Base-by-base conservation (phyloP, 805 yeast genomes). In the Pichia cabralensis region DNA sequence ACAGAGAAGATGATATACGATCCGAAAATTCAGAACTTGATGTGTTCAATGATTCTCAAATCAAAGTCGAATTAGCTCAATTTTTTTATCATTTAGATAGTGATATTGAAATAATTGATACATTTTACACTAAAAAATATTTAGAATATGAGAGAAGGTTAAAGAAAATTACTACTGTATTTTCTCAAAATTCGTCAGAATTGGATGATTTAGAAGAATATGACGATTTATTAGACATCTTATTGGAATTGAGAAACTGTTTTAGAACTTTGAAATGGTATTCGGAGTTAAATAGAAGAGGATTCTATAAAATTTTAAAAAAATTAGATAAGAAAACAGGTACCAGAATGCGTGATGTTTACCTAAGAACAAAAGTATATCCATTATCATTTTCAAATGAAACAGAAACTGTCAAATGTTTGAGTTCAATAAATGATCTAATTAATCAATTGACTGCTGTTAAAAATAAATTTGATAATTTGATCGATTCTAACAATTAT, bases 181-280 rank as follows among this genome's bases (percentile, higher is more conserved):
- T 71, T 8, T 55, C 55, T 7, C 31, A 36, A 11, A 24, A 28
- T 22, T 4, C 25, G 4, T 15, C 24, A 1, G 32, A 24, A 6
- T 43, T 50, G 27, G 46, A 47, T 21, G 74, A 69, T 33, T 61
- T 55, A 10, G 73, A 69, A 37, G 85, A 79, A 38, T 64, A 65
- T 2, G 79, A 74, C 32, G 88, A 80, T 45, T 61, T 80, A 23
- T 57, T 74, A 21, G 74, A 72, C 16, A 77, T 85, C 14, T 60
- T 88, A 25, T 62, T 85, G 16, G 96, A 86, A 54, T 63, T 85
- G 35, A 68, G 95, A 30, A 67, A 80, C 13, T 74, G 75, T 39
- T 73, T 81, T 41, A 67, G 96, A 38, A 86, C 86, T 56, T 64
- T 88, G 52, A 86, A 83, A 55, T 89, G 96, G 95, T 88, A 73